Evolutionary conservation across 768 basidiomycete genomes (phyloP), one percentile per base, ranked within the genome.

Genomic region (Hemileccinum rubropunctum): DNA sequence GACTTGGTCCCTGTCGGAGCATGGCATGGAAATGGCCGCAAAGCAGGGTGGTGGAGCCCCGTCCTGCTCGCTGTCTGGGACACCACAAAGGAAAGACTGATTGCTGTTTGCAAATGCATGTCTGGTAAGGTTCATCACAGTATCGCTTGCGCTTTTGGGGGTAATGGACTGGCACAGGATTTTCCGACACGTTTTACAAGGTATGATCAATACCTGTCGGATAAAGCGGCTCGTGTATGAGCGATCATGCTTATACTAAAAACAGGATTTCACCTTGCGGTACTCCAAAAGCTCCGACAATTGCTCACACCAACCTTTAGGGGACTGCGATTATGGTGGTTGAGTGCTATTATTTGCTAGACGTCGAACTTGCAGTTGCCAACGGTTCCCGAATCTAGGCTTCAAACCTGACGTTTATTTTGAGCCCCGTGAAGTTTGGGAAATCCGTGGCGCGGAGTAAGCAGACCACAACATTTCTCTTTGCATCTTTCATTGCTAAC

Each of bases 11-110:
- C 87, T 26, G 72, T 88, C 45, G 86, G 83, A 42, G 93, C 90
- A 38, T 95, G 91, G 89, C 82, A 92, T 71, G 93, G 92, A 41
- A 88, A 84, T 62, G 94, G 94, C 28, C 73, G 92, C 32, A 97
- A 95, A 70, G 85, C 83, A 14, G 78, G 81, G 41, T 95, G 93
- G 94, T 97, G 91, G 89, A 89, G 86, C 56, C 93, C 93, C 1
- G 81, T 95, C 57, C 73, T 97, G 6, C 75, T 95, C 39, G 91
- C 84, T 13, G 69, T 86, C 35, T 85, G 86, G 78, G 83, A 93
- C 60, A 70, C 80, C 18, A 73, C 76, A 50, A 73, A 70, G 9
- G 86, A 81, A 26, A 77, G 70, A 48, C 70, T 84, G 47, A 82
- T 91, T 38, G 92, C 88, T 2, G 77, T 94, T 15, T 92, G 90